Conservation (phyloP, 164 flowering plant genomes). For the Nelumbo lutea region DNA sequence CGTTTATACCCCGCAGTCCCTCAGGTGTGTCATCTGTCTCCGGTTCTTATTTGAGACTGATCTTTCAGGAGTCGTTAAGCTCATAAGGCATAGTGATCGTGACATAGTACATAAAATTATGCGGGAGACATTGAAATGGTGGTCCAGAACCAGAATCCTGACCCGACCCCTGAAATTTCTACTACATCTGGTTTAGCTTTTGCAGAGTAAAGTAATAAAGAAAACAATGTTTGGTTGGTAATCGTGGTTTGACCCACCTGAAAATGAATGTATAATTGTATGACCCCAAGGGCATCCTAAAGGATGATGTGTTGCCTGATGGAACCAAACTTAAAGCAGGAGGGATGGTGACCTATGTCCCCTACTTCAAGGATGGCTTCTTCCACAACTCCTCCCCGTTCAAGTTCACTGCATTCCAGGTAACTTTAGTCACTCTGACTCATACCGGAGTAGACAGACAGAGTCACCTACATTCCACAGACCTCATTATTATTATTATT, state of each 20-base stretch:
- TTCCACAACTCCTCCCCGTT: conserved; percentile 82
- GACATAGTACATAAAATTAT: too few species aligned
- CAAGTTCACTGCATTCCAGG: conserved; percentile 97
- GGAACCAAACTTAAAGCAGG: conserved; percentile 86
- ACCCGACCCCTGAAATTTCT: too few species aligned
- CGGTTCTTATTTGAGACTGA: too few species aligned
- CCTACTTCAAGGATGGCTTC: conserved; percentile 79
- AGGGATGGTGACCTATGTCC: conserved; percentile 93
- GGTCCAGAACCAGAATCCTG: too few species aligned
- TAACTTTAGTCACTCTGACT: conserved; percentile 5
- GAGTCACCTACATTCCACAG: background rate
- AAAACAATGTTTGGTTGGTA: too few species aligned
- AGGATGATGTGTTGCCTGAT: conserved; percentile 88
- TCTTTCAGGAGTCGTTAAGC: too few species aligned
- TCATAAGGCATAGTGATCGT: too few species aligned
- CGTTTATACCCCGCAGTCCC: conserved; percentile 95
- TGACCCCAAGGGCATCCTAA: conserved; percentile 85
- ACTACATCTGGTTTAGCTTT: too few species aligned
- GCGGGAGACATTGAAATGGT: too few species aligned
- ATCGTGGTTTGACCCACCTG: background rate
- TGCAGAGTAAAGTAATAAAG: too few species aligned
- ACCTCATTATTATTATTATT: background rate
- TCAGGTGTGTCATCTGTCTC: conserved; percentile 46
- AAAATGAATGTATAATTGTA: conserved; percentile 8
- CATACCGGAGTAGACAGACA: background rate